Evolutionary conservation across 2,329 filamentous ascomycete genomes (phyloP).

Genomic region (Fusarium chlamydosporum): DNA sequence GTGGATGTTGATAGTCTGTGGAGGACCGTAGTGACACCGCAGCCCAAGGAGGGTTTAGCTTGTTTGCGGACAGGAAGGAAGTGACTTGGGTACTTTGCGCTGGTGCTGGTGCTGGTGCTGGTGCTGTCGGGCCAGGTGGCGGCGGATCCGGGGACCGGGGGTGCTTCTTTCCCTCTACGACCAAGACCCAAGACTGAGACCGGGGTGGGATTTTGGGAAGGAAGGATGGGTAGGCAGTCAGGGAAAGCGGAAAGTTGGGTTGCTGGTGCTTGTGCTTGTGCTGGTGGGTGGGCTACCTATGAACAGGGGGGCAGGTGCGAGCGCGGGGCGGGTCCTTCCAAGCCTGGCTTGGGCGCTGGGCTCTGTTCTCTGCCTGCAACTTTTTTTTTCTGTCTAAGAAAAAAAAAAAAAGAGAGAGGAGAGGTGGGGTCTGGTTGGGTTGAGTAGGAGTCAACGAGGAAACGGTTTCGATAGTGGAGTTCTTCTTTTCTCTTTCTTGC

Average conservation of each 20-base stretch:
- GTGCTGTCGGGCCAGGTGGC: constrained; percentile 38
- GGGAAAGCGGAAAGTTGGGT: constrained; percentile 17
- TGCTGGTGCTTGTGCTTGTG: constrained; percentile 1
- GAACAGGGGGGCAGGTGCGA: constrained; percentile 35
- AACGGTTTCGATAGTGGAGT: constrained; percentile 30
- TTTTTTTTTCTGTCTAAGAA: constrained; percentile 38
- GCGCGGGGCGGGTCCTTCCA: constrained; percentile 30
- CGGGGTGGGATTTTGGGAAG: constrained; percentile 31
- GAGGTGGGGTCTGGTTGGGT: constrained; percentile 32
- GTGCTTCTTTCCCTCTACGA: constrained; percentile 9
- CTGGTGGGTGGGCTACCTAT: constrained; percentile 28
- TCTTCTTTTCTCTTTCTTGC: constrained; percentile 20
- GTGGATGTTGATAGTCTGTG: constrained; percentile 32
- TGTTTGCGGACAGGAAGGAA: background rate
- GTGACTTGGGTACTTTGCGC: constrained; percentile 17
- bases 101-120: constrained; percentile 12
- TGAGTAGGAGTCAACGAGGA: constrained; percentile 41
- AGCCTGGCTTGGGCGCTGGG: constrained; percentile 25
- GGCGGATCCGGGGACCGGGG: constrained; percentile 46
- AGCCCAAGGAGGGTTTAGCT: constrained; percentile 35
- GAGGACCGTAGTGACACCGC: constrained; percentile 40
- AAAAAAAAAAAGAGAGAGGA: constrained; percentile 16
- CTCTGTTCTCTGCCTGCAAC: constrained; percentile 28
- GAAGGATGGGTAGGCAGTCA: constrained; percentile 9
- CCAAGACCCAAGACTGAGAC: constrained; percentile 7